Base-by-base conservation (phyloP, 192 early-diverging fungal genomes). In the Lunasporangiospora selenospora region DNA sequence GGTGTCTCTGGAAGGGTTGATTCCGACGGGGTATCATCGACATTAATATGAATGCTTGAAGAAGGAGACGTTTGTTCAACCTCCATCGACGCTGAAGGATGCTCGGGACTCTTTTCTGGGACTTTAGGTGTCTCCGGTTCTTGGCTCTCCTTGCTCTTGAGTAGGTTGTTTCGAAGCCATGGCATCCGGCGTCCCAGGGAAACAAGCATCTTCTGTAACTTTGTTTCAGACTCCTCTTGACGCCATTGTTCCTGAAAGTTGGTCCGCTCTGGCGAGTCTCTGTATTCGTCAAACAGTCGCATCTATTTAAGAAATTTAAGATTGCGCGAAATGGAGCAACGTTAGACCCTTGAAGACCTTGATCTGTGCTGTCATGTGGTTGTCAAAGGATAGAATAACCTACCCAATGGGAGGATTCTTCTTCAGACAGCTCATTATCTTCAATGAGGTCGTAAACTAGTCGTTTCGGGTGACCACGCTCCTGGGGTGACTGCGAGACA, bases 211-310 rank as follows among this genome's bases (percentile, higher is more conserved):
- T 92, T 92, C 26, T 87, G 77, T 32, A 87, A 79, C 42, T 86
- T 86, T 19, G 84, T 86, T 58, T 92, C 90, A 2, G 76, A 76
- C 6, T 81, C 83, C 27, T 88, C 88, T 39, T 86, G 87, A 26
- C 89, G 83, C 90, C 90, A 92, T 24, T 81, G 85, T 65, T 92
- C 90, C 31, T 80, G 79, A 38, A 92, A 85, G 27, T 81, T 71
- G 1, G 86, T 85, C 23, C 77, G 77, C 61, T 92, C 84, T 21
- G 80, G 62, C 4, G 84, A 83, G 18, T 75, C 45, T 24, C 79
- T 60, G 52, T 88, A 83, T 41, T 71, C 76, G 50, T 85, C 80
- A 15, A 90, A 61, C 18, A 92, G 79, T 33, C 76, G 58, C 26
- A 87, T 67, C 84, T 86, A 75, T 21, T 7, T 18, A 6, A 52